Conservation (phyloP, 192 early-diverging fungal species). For the Rhizophagus sp. region DNA sequence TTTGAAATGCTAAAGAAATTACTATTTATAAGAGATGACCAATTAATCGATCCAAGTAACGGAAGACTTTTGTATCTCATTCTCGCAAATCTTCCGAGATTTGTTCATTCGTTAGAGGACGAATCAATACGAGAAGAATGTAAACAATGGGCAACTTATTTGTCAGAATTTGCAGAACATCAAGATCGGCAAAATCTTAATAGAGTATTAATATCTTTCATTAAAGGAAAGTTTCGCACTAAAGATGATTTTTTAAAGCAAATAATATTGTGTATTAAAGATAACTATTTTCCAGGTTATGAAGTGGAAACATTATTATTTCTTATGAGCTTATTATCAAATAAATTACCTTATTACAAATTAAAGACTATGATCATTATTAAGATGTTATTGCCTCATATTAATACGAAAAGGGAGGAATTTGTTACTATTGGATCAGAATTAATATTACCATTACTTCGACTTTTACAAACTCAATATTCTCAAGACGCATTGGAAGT, state of each 20-base stretch:
- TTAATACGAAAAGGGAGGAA: constrained; percentile 43
- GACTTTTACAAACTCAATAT: constrained; percentile 62
- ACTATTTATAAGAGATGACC: constrained; percentile 54
- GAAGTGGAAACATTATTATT: constrained; percentile 63
- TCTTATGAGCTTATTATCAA: constrained; percentile 61
- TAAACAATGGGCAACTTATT: constrained; percentile 50
- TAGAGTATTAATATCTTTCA: constrained; percentile 58
- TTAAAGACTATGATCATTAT: constrained; percentile 64
- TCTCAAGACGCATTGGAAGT: constrained; percentile 71
- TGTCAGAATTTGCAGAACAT: constrained; percentile 53
- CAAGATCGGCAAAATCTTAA: constrained; percentile 50
- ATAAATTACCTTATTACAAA: constrained; percentile 60
- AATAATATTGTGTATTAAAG: constrained; percentile 56
- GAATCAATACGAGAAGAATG: constrained; percentile 49
- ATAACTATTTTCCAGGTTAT: constrained; percentile 64
- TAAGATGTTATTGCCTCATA: constrained; percentile 64
- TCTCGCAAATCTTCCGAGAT: constrained; percentile 66
- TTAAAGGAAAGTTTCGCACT: constrained; percentile 63
- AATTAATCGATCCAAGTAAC: constrained; percentile 62
- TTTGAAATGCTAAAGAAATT: constrained; percentile 60
- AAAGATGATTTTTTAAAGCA: constrained; percentile 77
- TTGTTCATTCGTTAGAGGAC: constrained; percentile 68
- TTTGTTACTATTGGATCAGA: constrained; percentile 59
- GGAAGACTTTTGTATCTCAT: constrained; percentile 63
- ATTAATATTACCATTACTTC: constrained; percentile 67